Evolutionary conservation across 108 stramenopile genomes (phyloP).

Genomic region (Cylindrotheca closterium): DNA sequence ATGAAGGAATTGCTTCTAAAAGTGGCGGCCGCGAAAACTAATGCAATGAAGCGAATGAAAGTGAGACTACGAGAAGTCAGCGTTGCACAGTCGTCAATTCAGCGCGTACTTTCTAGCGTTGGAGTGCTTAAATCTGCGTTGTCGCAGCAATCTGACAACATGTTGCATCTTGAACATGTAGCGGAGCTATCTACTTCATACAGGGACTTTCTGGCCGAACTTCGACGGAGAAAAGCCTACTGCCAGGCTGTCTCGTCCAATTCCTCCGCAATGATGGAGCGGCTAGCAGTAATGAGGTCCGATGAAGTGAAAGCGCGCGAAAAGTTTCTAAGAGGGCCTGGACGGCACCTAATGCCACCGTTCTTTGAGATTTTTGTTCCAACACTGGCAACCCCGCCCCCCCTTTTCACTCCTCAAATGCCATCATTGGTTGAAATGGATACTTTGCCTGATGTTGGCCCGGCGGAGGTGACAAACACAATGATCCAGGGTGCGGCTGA

Average conservation of each 20-base stretch:
- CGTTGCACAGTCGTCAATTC: conserved; percentile 73
- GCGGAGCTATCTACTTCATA: conserved; percentile 67
- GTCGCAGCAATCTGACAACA: conserved; percentile 64
- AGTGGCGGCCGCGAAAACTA: conserved; percentile 72
- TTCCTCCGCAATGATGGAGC: conserved; percentile 65
- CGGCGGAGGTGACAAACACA: conserved; percentile 26
- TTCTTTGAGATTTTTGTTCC: conserved; percentile 87
- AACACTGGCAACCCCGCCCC: conserved; percentile 80
- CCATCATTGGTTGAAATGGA: conserved; percentile 74
- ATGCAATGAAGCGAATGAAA: conserved; percentile 81
- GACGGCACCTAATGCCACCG: conserved; percentile 80
- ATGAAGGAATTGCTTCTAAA: conserved; percentile 60
- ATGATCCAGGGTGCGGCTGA: conserved; percentile 31
- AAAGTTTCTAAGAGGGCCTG: conserved; percentile 75
- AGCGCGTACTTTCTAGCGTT: conserved; percentile 63
- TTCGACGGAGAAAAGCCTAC: conserved; percentile 70
- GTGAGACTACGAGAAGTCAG: conserved; percentile 75
- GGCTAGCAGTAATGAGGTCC: conserved; percentile 67
- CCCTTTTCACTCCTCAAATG: conserved; percentile 77
- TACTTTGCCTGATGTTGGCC: conserved; percentile 66
- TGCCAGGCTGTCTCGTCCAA: conserved; percentile 71
- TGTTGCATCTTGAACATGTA: conserved; percentile 79
- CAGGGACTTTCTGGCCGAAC: conserved; percentile 63
- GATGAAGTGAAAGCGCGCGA: conserved; percentile 82
- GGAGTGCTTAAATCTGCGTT: conserved; percentile 69